Evolutionary conservation across 805 yeast genomes (phyloP).

Genomic region (Saccharomycopsis sp.): DNA sequence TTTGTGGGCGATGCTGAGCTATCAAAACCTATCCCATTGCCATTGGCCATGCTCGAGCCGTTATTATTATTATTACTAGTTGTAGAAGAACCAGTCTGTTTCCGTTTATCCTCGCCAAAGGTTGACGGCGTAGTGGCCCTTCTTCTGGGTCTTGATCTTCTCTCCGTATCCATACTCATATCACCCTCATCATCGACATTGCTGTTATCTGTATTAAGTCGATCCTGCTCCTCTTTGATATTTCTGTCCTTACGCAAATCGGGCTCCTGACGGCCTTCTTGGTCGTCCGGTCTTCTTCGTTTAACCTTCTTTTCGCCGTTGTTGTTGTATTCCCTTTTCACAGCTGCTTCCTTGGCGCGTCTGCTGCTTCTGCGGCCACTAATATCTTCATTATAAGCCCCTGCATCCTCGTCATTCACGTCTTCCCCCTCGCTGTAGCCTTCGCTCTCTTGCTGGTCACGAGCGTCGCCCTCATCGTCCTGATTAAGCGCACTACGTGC

Average conservation of each 20-base stretch:
- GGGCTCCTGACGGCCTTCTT: neutral
- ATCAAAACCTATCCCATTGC: neutral
- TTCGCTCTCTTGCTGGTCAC: neutral
- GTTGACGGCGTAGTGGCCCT: slow-evolving; percentile 23
- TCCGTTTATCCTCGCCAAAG: neutral
- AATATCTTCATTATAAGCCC: slow-evolving; percentile 6
- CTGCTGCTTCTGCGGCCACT: no score
- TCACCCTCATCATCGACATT: slow-evolving; percentile 22
- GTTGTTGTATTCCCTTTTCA: slow-evolving; percentile 3
- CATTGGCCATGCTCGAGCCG: neutral
- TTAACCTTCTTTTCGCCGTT: neutral
- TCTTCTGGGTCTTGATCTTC: slow-evolving; percentile 25
- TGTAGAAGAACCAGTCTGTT: neutral
- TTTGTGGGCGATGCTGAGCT: slow-evolving; percentile 6
- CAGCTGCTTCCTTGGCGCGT: neutral
- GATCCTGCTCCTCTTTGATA: slow-evolving; percentile 17
- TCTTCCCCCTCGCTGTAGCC: neutral
- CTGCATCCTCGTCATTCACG: neutral
- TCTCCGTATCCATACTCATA: neutral
- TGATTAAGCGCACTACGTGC: slow-evolving; percentile 18
- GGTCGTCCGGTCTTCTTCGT: neutral
- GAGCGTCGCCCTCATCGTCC: slow-evolving; percentile 7
- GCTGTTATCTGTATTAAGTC: slow-evolving; percentile 4
- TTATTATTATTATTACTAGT: neutral
- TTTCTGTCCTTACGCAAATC: slow-evolving; percentile 5